phyloP scores from a whole-genome alignment of 441 rosid genomes.

The Syzygium syzygioides region DNA sequence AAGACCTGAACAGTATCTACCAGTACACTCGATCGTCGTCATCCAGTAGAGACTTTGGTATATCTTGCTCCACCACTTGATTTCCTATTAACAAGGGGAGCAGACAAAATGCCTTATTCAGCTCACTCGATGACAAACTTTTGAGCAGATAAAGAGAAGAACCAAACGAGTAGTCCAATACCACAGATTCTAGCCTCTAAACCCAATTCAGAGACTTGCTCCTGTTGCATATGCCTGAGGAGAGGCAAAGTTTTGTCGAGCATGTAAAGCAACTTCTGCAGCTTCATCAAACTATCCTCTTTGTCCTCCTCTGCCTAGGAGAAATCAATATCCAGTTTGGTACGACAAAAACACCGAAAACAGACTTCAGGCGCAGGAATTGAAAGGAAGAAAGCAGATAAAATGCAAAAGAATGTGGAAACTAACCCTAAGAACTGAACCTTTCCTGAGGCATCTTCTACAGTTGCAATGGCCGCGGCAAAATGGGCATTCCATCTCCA shows the following conservation, averaged over 20 bases:
- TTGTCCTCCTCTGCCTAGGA: conserved; percentile 25
- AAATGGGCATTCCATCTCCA: not conserved
- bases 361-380: not conserved
- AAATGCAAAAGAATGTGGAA: not conserved
- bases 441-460: conserved; percentile 1
- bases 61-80: conserved; percentile 28
- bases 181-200: conserved; percentile 33
- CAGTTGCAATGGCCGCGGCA: not conserved
- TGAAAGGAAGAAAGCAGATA: not conserved
- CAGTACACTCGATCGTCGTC: conserved; percentile 53
- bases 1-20: conserved; percentile 16
- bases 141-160: not conserved
- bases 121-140: conserved; percentile 2
- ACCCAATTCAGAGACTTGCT: conserved; percentile 38
- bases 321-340: not conserved
- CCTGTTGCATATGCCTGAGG: conserved; percentile 35
- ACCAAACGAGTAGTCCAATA: conserved; percentile 8
- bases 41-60: conserved; percentile 25
- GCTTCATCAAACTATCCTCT: conserved; percentile 19
- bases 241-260: conserved; percentile 37
- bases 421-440: not conserved
- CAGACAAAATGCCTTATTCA: not conserved
- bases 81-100: conserved; percentile 23
- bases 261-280: conserved; percentile 37
- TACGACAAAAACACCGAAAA: not conserved